Base-by-base conservation (phyloP, 2,329 filamentous ascomycete genomes). In the Mariannaea sp. region DNA sequence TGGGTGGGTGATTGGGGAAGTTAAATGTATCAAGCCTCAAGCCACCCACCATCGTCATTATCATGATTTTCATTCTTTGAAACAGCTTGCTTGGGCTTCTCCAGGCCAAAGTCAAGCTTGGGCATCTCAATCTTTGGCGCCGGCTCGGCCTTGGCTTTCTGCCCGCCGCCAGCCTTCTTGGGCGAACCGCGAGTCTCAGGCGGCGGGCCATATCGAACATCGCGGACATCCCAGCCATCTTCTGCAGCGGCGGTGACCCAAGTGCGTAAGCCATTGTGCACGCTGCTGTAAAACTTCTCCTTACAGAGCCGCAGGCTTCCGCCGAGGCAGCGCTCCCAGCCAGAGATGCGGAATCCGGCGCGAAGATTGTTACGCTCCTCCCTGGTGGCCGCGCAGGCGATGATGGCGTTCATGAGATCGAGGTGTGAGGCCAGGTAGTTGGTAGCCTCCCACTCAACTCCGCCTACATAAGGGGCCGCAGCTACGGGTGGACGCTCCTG, bases 391-490 rank as follows among this genome's bases (percentile, higher is more conserved):
- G 94, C 82, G 53, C 88, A 93, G 1, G 93, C 90, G 52, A 97
- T 76, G 51, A 97, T 84, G 24, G 91, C 93, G 67, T 97, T 99
- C 65, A 97, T 75, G 9, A 99, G 85, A 67, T 97, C 94, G 8
- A 99, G 80, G 67, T 99, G 93, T 0, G 89, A 90, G 14, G 93
- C 91, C 9, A 97, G 80, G 70, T 97, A 97, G 72, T 96, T 97
- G 8, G 94, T 97, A 3, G 94, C 94, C 69, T 97, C 94, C 94
- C 94, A 97, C 73, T 99, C 94, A 8, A 97, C 94, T 48, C 94
- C 93, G 42, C 94, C 94, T 35, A 97, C 92, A 68, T 97, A 97
- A 1, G 93, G 93, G 5, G 93, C 93, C 13, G 94, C 93, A 20
- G 93, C 91, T 1, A 97, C 92, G 0, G 94, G 94, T 3, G 92